phyloP scores from a whole-genome alignment of 1,284 basidiomycete species.

The Mycena sp. region DNA sequence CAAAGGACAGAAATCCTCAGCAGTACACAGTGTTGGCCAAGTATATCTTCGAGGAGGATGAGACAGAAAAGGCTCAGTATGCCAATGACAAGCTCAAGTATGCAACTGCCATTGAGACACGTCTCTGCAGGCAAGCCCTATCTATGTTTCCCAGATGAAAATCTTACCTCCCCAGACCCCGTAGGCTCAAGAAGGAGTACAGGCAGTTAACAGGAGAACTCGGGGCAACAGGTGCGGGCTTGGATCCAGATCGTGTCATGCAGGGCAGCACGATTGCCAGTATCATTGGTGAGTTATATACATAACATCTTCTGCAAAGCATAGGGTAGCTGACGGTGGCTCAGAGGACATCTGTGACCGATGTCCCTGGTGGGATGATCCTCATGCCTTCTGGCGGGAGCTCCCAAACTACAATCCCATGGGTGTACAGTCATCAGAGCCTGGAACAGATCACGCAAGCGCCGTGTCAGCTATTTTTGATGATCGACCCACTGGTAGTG shows the following conservation, averaged over 20 bases:
- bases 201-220: neutral
- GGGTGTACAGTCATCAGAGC: neutral
- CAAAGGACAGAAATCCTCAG: neutral
- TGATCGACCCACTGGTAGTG: too few relatives aligned
- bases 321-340: neutral
- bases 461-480: neutral
- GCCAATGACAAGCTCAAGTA: neutral
- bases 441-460: neutral
- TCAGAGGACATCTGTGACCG: neutral
- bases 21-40: neutral
- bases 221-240: neutral
- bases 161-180: neutral
- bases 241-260: neutral
- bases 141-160: neutral
- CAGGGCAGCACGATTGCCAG: neutral
- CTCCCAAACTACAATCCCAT: slow-evolving; percentile 4
- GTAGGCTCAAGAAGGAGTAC: slow-evolving; percentile 7
- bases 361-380: neutral
- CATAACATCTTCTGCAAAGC: neutral
- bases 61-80: neutral
- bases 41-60: neutral
- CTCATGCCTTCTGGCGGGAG: slow-evolving; percentile 2
- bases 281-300: neutral
- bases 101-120: neutral
- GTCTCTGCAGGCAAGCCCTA: neutral